These are phyloP conservation scores for Kwoniella shivajii DNA, from an alignment of 1,284 basidiomycete genomes.

Conservation along the genomic window DNA sequence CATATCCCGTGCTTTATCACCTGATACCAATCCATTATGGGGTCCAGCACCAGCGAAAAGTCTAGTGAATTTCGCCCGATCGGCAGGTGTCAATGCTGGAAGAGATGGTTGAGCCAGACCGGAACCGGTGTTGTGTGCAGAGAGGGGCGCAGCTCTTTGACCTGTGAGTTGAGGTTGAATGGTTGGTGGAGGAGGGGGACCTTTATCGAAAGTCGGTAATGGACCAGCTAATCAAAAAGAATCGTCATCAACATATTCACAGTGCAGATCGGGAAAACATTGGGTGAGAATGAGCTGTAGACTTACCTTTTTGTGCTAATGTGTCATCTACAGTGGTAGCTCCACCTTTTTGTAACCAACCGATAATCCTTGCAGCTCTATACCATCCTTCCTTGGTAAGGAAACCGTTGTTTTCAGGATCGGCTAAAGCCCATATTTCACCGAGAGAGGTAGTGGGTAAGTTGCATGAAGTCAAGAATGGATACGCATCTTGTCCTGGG, in stretches of 20 bases:
- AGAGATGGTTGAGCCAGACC: conserved; percentile 35
- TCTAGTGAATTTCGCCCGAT: conserved; percentile 77
- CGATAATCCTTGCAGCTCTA: conserved; percentile 84
- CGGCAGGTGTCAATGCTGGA: conserved; percentile 73
- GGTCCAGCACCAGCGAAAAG: conserved; percentile 77
- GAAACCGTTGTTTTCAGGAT: conserved; percentile 90
- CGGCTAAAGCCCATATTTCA: conserved; percentile 91
- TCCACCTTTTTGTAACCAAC: conserved; percentile 82
- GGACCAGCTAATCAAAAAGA: conserved; percentile 68
- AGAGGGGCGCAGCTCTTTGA: conserved; percentile 16
- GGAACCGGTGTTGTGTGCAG: conserved; percentile 55
- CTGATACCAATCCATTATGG: conserved; percentile 72
- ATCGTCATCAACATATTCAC: background rate
- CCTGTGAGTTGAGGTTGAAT: conserved; percentile 23
- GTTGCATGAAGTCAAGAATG: conserved; percentile 75
- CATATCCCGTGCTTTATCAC: conserved; percentile 87
- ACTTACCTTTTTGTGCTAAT: conserved; percentile 27
- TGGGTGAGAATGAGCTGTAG: background rate
- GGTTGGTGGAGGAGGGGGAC: conserved; percentile 56
- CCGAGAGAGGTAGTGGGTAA: conserved; percentile 77
- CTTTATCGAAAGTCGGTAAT: conserved; percentile 75
- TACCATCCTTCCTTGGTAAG: conserved; percentile 83
- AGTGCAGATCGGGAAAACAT: conserved; percentile 6
- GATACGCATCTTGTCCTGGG: conserved; percentile 81
- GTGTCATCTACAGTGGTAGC: conserved; percentile 30